phyloP scores from a whole-genome alignment of 805 yeast genomes.

The Cyberlindnera petersonii region DNA sequence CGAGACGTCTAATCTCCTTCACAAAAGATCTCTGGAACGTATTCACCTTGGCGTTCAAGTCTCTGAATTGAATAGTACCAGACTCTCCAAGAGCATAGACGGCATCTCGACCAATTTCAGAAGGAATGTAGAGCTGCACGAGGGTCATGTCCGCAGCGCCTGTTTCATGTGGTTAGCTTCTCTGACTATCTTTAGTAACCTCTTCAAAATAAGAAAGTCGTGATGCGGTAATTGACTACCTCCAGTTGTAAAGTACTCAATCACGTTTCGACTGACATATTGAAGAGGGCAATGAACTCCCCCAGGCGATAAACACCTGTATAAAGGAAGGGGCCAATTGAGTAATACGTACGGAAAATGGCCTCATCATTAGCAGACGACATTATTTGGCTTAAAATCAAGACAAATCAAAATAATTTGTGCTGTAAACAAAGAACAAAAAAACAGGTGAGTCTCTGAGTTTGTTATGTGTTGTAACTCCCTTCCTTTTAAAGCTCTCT shows the following conservation, averaged over 20 bases:
- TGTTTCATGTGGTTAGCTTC: slow-evolving; percentile 10
- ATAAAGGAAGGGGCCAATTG: background rate
- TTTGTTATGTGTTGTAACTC: too few relatives aligned
- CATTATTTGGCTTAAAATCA: too few relatives aligned
- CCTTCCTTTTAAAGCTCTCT: too few relatives aligned
- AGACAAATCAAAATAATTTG: too few relatives aligned
- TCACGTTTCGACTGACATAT: too few relatives aligned
- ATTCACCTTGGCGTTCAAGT: slow-evolving; percentile 75
- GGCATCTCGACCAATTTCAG: slow-evolving; percentile 84
- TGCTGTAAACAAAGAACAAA: too few relatives aligned
- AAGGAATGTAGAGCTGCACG: slow-evolving; percentile 87
- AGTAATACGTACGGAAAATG: slow-evolving; percentile 33
- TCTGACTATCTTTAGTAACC: too few relatives aligned
- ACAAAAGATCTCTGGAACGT: slow-evolving; percentile 91
- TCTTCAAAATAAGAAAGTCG: background rate
- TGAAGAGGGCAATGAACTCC: too few relatives aligned
- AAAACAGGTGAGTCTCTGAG: too few relatives aligned
- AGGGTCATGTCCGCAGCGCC: slow-evolving; percentile 97
- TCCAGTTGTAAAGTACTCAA: too few relatives aligned
- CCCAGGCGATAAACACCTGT: background rate
- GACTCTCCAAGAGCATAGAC: slow-evolving; percentile 83
- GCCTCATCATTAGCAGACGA: slow-evolving; percentile 32
- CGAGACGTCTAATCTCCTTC: slow-evolving; percentile 78
- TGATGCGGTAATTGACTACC: background rate
- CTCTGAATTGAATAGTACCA: slow-evolving; percentile 86